Percentiles rank a stretch among this genome's conserved stretches.
These are phyloP conservation scores for Psilocybe tampanensis DNA, from an alignment of 768 basidiomycete species.

Conservation along the genomic window DNA sequence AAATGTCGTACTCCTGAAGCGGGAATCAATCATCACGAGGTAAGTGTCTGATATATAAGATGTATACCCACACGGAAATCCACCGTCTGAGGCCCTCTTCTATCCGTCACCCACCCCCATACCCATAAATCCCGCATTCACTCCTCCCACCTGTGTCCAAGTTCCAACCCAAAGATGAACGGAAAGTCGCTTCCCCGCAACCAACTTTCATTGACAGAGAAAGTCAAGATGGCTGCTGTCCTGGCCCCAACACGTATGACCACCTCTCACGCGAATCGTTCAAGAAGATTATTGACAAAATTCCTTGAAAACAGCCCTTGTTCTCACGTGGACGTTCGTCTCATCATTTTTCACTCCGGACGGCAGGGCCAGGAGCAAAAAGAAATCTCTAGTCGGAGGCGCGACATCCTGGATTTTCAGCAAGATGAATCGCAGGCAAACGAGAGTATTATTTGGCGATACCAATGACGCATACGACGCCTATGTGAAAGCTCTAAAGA, in stretches of 20 bases:
- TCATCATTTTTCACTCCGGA: conserved; percentile 11
- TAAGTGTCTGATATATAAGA: too few species aligned
- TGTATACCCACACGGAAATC: too few species aligned
- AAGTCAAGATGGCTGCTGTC: background rate
- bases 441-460: conserved; percentile 16
- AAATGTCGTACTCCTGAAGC: too few species aligned
- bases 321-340: conserved; percentile 11
- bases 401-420: background rate
- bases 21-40: too few species aligned
- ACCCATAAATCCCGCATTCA: background rate
- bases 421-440: conserved; percentile 15
- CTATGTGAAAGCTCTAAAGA: conserved; percentile 17
- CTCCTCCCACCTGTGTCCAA: background rate
- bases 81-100: too few species aligned
- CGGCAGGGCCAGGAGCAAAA: conserved; percentile 12
- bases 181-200: background rate
- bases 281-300: background rate
- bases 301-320: conserved; percentile 7
- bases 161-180: background rate
- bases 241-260: background rate
- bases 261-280: background rate
- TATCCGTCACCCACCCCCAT: background rate
- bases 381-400: conserved; percentile 4
- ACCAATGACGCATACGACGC: conserved; percentile 19
- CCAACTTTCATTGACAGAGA: background rate